Evolutionary conservation across 805 yeast species (phyloP).

Genomic region (Saturnispora serradocipensis): DNA sequence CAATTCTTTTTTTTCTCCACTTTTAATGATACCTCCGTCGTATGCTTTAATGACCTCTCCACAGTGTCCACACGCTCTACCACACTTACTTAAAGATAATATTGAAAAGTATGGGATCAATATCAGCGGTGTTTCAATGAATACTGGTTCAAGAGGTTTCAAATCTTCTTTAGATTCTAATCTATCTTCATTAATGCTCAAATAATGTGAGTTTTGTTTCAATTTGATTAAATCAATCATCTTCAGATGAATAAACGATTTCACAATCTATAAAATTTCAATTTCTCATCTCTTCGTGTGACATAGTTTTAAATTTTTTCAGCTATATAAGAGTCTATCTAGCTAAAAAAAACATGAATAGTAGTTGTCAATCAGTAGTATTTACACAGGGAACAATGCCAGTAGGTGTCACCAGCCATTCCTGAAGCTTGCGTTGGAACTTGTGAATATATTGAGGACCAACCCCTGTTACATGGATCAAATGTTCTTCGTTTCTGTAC

Average conservation of each 20-base stretch:
- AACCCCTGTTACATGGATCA: constrained; percentile 9
- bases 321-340: not conserved
- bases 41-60: constrained; percentile 26
- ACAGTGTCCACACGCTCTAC: constrained; percentile 27
- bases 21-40: constrained; percentile 24
- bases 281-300: not conserved
- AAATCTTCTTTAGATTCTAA: not conserved
- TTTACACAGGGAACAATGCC: constrained; percentile 25
- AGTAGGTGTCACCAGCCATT: constrained; percentile 27
- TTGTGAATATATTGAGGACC: constrained; percentile 11
- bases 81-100: constrained; percentile 19
- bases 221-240: not conserved
- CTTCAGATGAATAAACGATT: not conserved
- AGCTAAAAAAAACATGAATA: not conserved
- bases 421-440: constrained; percentile 22
- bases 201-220: not conserved
- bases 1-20: constrained; percentile 12
- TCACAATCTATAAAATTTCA: not conserved
- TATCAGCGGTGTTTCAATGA: constrained; percentile 25
- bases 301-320: not conserved
- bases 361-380: not conserved
- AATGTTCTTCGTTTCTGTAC: constrained; percentile 6
- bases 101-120: constrained; percentile 22
- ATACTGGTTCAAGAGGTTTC: constrained; percentile 16
- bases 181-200: not conserved